Conservation (phyloP, 208 protist genomes). For the Acanthamoeba healyi region DNA sequence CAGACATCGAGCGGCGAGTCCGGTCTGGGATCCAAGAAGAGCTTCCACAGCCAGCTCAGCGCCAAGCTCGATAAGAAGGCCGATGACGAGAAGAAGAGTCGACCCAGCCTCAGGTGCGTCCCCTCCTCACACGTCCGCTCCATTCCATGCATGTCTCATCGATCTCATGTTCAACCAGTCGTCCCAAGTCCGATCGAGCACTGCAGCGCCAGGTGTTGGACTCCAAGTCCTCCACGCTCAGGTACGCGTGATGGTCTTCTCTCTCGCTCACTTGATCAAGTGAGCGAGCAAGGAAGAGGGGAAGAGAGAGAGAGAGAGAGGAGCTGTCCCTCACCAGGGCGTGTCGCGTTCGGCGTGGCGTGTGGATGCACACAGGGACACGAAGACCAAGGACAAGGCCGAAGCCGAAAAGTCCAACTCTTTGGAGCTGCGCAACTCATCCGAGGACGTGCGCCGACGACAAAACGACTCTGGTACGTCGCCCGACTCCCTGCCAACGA, state of each 20-base stretch:
- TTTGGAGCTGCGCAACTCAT: conserved; percentile 1
- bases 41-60: conserved; percentile 35
- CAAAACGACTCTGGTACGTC: background rate
- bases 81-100: conserved; percentile 42
- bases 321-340: no score
- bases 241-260: background rate
- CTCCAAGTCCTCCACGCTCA: conserved; percentile 22
- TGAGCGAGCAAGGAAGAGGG: no score
- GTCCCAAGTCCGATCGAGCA: conserved; percentile 18
- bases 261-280: no score
- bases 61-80: conserved; percentile 55
- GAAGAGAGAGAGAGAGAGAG: no score
- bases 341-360: no score
- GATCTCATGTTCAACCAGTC: no score
- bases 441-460: background rate
- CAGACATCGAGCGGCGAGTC: background rate
- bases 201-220: conserved; percentile 14
- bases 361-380: no score
- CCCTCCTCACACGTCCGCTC: no score
- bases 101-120: conserved; percentile 28
- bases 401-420: background rate
- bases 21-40: conserved; percentile 11
- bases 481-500: no score
- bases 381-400: conserved; percentile 24
- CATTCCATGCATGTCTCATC: no score